Base-by-base conservation (phyloP, 1,139 yeast species). In the Ogataea hybrid region DNA sequence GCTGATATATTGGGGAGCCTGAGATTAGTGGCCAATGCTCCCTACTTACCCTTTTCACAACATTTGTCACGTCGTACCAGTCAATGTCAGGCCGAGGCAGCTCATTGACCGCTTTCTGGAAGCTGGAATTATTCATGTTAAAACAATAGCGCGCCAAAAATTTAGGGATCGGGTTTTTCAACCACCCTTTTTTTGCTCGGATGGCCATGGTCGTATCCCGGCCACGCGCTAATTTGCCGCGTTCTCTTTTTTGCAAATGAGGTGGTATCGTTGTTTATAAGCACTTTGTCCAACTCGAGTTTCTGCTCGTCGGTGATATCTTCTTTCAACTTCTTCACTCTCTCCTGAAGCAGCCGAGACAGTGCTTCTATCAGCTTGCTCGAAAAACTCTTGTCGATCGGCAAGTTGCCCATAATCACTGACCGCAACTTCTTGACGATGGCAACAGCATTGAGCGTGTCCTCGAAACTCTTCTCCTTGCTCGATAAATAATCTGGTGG, bases 201-300 rank as follows among this genome's bases (percentile, higher is more conserved):
- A 56, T 80, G 86, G 0, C 84, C 83, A 55, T 79, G 84, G 49
- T 79, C 71, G 5, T 79, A 71, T 0, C 85, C 84, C 0, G 86
- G 86, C 86, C 86, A 80, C 0, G 86, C 86, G 28, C 75, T 67
- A 8, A 80, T 59, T 39, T 50, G 55, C 22, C 57, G 55, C 3
- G 33, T 32, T 25, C 39, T 46, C 32, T 58, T 47, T 40, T 44
- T 43, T n/a, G 42, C 32, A 12, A 32, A 28, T 10, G 39, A 39
- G 8, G 35, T 29, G 8, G 38, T 41, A 9, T 50, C 52, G 12
- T 49, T 52, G 10, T 41, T 33, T 16, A 43, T 47, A 34, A 52
- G 28, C 25, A 47, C 42, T 7, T 42, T 49, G 12, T 53, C 56
- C 23, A 59, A 32, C 30, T 41, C 41, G 4, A 27, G 37, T 6